Conservation (phyloP, 345 rosid genomes). For the Citrus mangshanensis region DNA sequence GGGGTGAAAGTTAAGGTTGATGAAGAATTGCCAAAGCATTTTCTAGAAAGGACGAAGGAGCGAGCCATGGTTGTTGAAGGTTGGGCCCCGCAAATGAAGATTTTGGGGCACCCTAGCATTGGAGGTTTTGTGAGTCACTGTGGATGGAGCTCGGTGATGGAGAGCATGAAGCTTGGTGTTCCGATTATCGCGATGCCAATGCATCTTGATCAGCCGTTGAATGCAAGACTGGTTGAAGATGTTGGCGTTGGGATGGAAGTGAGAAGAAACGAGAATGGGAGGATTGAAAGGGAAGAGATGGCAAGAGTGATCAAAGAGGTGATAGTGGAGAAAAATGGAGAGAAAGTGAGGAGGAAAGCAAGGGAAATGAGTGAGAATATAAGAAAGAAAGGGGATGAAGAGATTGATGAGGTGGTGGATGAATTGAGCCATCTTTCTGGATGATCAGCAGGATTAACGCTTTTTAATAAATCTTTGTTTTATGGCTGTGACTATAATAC, state of each 20-base stretch:
- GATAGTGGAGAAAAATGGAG: slow-evolving; percentile 18
- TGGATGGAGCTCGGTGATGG: slow-evolving; percentile 45
- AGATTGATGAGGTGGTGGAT: slow-evolving; percentile 15
- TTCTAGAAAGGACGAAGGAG: slow-evolving; percentile 21
- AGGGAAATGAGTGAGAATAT: slow-evolving; percentile 19
- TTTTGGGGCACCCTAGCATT: slow-evolving; percentile 17
- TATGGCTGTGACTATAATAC: too few species aligned
- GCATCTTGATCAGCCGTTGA: slow-evolving; percentile 34
- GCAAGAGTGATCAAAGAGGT: slow-evolving; percentile 28
- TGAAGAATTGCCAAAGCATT: slow-evolving; percentile 29
- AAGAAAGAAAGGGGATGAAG: slow-evolving; percentile 23
- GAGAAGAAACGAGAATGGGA: slow-evolving; percentile 18
- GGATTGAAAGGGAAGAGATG: slow-evolving; percentile 20
- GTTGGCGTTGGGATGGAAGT: slow-evolving; percentile 26
- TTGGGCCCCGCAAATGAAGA: slow-evolving; percentile 38
- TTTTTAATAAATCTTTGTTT: too few species aligned
- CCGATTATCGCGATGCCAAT: slow-evolving; percentile 38
- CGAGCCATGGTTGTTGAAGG: slow-evolving; percentile 26
- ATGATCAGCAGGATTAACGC: not conserved
- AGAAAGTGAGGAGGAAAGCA: slow-evolving; percentile 26
- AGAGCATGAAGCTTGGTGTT: slow-evolving; percentile 29
- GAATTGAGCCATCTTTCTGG: slow-evolving; percentile 15
- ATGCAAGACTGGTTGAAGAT: slow-evolving; percentile 28
- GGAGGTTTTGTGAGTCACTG: slow-evolving; percentile 43
- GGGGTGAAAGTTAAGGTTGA: slow-evolving; percentile 13